Conservation (phyloP, 805 yeast genomes). For the Vanderwaltozyma verrucispora region DNA sequence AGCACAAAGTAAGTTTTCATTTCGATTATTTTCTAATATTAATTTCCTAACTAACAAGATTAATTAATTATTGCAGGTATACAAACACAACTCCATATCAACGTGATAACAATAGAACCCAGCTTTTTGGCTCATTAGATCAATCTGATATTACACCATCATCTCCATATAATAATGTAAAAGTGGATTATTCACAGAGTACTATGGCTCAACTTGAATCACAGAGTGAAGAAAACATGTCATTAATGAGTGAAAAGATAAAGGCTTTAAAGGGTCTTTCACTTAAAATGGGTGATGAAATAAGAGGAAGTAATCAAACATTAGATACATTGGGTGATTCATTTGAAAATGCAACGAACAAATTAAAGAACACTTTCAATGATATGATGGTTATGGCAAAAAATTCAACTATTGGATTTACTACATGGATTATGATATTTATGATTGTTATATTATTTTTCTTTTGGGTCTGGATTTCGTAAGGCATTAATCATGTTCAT, state of each 20-base stretch:
- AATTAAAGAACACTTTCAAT: conserved; percentile 42
- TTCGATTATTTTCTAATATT: no score
- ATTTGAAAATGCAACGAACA: conserved; percentile 37
- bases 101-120: conserved; percentile 25
- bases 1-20: no score
- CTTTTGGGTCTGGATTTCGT: conserved; percentile 37
- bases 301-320: conserved; percentile 41
- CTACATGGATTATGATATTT: conserved; percentile 47
- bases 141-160: conserved; percentile 5
- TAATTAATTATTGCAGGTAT: no score
- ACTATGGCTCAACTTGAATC: conserved; percentile 51
- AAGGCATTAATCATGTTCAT: no score
- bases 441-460: conserved; percentile 40
- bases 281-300: conserved; percentile 54
- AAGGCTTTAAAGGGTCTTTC: conserved; percentile 46
- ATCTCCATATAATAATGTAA: conserved; percentile 34
- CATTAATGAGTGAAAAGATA: conserved; percentile 44
- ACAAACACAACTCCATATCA: conserved; percentile 15
- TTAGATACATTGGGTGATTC: conserved; percentile 33
- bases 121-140: conserved; percentile 19
- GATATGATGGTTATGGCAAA: conserved; percentile 57
- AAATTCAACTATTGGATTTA: conserved; percentile 52
- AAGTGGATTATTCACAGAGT: conserved; percentile 39
- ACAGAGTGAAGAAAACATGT: conserved; percentile 47
- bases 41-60: no score